Evolutionary conservation across 345 rosid species (phyloP).

Genomic region (Gossypium herbaceum): DNA sequence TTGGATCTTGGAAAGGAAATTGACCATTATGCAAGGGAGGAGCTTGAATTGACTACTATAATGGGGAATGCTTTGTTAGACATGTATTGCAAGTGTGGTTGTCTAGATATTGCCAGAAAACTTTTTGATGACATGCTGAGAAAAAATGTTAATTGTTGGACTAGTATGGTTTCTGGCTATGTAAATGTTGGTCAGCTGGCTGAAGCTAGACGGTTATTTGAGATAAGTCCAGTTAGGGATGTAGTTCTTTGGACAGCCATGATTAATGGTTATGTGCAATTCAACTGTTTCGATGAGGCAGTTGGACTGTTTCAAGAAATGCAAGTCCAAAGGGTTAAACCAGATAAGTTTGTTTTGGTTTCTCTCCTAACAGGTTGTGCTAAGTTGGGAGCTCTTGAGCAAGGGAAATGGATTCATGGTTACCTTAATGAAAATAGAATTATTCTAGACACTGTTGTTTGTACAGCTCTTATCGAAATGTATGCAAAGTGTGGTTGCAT

Average conservation of each 20-base stretch:
- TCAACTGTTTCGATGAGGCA: slow-evolving; percentile 56
- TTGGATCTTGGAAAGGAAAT: slow-evolving; percentile 53
- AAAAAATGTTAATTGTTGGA: slow-evolving; percentile 71
- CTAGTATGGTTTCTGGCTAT: slow-evolving; percentile 64
- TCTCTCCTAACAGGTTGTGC: slow-evolving; percentile 79
- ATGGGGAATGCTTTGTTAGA: slow-evolving; percentile 65
- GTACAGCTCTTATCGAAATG: slow-evolving; percentile 77
- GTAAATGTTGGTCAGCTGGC: slow-evolving; percentile 43
- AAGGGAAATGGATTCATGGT: slow-evolving; percentile 78
- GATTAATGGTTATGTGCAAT: slow-evolving; percentile 79
- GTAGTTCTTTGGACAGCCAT: slow-evolving; percentile 83
- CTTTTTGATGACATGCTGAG: slow-evolving; percentile 44
- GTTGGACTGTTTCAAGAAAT: slow-evolving; percentile 48
- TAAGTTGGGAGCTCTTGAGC: slow-evolving; percentile 68
- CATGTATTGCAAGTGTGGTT: slow-evolving; percentile 70
- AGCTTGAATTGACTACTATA: slow-evolving; percentile 40
- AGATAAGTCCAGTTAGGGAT: slow-evolving; percentile 60
- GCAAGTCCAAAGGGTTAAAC: slow-evolving; percentile 48
- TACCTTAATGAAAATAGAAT: slow-evolving; percentile 48
- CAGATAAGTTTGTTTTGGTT: slow-evolving; percentile 59
- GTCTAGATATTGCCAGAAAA: slow-evolving; percentile 41
- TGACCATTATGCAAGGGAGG: slow-evolving; percentile 35
- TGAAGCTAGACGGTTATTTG: slow-evolving; percentile 66
- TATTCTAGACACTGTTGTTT: slow-evolving; percentile 46
- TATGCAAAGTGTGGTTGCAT: slow-evolving; percentile 70